Base-by-base conservation (phyloP, 208 protist genomes). In the Leishmania martiniquensis region DNA sequence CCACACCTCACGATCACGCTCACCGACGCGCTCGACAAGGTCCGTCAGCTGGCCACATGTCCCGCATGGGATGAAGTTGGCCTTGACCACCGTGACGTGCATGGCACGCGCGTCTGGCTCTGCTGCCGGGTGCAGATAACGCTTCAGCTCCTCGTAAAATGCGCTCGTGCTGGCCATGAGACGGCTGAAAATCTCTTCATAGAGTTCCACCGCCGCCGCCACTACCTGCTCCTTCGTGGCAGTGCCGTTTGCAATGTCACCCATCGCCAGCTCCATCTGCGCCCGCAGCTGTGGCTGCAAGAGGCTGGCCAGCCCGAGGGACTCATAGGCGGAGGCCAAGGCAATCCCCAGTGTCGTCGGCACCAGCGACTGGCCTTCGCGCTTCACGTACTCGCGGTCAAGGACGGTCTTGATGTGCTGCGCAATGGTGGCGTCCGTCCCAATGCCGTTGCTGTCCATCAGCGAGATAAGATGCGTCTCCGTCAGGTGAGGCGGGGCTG, bases 401-500 rank as follows among this genome's bases (percentile, higher is more conserved):
- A 98, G 76, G 17, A 99, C 95, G 0, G 90, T 99, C 83, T 99
- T 90, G 77, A 99, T 99, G 89, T 99, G 99, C 85, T 99, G 88
- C 7, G 99, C 98, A 67, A 99, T 99, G 4, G 99, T 99, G 9
- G 99, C 99, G 91, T 99, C 99, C 1, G 99, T 99, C 37, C 99
- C 99, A 77, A 99, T 99, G 45, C 97, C 96, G 78, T 99, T 95
- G 59, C 93, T 85, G 79, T 99, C 98, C 99, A 99, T 99, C 37
- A 97, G 45, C 1, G 88, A 73, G 47, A 99, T 99, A 15, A 99
- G 89, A 22, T 99, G 93, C 0, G 98, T 82, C 88, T 99, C 99
- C 0, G 95, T 98, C 20, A 99, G 85, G 52, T 99, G 84, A 15
- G 89, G 83, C 6, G 99, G 99, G 6, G 98, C 78, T 12, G 86